These are phyloP conservation scores for Blumeria graminis DNA, from an alignment of 2,329 filamentous ascomycete species.

Conservation along the genomic window DNA sequence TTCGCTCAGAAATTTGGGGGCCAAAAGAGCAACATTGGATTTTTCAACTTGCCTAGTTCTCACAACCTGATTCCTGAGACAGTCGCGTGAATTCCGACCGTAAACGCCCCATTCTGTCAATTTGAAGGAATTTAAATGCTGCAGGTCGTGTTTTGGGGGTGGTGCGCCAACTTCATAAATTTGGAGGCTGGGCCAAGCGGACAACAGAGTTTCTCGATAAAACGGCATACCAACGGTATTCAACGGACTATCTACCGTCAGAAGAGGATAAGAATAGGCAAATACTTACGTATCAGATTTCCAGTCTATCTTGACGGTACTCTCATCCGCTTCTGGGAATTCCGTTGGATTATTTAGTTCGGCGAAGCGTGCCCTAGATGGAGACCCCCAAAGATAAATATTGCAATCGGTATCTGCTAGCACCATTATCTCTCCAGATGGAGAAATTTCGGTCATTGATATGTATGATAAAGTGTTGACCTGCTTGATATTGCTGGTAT, in stretches of 20 bases:
- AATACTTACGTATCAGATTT: conserved; percentile 38
- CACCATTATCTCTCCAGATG: conserved; percentile 45
- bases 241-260: conserved; percentile 32
- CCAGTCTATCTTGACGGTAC: conserved; percentile 31
- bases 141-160: conserved; percentile 46
- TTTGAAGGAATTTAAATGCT: conserved; percentile 35
- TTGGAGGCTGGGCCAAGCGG: conserved; percentile 69
- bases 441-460: conserved; percentile 41
- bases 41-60: conserved; percentile 43
- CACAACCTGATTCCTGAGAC: conserved; percentile 61
- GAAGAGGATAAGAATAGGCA: background rate
- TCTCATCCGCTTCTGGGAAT: conserved; percentile 32
- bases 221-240: conserved; percentile 79
- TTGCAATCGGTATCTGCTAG: conserved; percentile 40
- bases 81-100: conserved; percentile 49
- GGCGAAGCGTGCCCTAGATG: conserved; percentile 43
- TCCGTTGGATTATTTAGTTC: conserved; percentile 44
- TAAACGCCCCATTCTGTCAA: conserved; percentile 53
- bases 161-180: conserved; percentile 70
- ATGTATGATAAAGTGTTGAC: conserved; percentile 36
- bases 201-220: conserved; percentile 70
- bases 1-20: conserved; percentile 86
- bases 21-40: conserved; percentile 34
- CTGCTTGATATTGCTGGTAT: conserved; percentile 43
- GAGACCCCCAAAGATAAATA: conserved; percentile 47